Evolutionary conservation across 768 basidiomycete species (phyloP).

Genomic region (Tylopilus balloui): DNA sequence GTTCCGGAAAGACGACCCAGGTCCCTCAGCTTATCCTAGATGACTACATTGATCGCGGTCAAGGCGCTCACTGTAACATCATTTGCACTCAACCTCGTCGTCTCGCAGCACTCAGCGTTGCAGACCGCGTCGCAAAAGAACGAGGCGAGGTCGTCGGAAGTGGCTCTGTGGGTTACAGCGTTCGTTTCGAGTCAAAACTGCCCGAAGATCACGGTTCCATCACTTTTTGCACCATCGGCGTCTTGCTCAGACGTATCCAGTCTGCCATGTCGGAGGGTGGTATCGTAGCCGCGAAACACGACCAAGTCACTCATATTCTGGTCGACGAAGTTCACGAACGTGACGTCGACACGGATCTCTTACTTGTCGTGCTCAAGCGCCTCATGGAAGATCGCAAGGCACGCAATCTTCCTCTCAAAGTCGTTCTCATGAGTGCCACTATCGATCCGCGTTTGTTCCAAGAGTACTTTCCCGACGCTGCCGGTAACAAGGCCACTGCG

Average conservation of each 20-base stretch:
- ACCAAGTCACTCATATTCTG: constrained; percentile 82
- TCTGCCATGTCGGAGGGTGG: constrained; percentile 51
- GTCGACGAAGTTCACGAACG: constrained; percentile 98
- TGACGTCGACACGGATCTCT: constrained; percentile 86
- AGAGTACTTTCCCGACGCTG: constrained; percentile 71
- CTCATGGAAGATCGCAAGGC: constrained; percentile 70
- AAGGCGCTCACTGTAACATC: constrained; percentile 83
- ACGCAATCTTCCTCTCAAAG: constrained; percentile 68
- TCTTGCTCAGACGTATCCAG: constrained; percentile 85
- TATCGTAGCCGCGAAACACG: constrained; percentile 41
- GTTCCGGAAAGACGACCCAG: constrained; percentile 93
- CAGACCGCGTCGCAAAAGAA: constrained; percentile 87
- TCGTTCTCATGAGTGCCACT: constrained; percentile 94
- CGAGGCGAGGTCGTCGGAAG: constrained; percentile 67
- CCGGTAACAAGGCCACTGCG: constrained; percentile 57
- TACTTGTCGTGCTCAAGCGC: constrained; percentile 85
- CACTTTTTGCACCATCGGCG: constrained; percentile 90
- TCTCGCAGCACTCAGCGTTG: constrained; percentile 87
- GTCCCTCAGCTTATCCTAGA: constrained; percentile 91
- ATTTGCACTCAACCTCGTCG: constrained; percentile 92
- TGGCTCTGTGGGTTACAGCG: constrained; percentile 80
- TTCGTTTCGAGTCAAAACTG: constrained; percentile 79
- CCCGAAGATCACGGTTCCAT: constrained; percentile 81
- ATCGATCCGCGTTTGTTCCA: constrained; percentile 90
- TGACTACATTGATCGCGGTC: constrained; percentile 67